Conservation (phyloP, 2,329 filamentous ascomycete genomes). For the Aspergillus japonicus region DNA sequence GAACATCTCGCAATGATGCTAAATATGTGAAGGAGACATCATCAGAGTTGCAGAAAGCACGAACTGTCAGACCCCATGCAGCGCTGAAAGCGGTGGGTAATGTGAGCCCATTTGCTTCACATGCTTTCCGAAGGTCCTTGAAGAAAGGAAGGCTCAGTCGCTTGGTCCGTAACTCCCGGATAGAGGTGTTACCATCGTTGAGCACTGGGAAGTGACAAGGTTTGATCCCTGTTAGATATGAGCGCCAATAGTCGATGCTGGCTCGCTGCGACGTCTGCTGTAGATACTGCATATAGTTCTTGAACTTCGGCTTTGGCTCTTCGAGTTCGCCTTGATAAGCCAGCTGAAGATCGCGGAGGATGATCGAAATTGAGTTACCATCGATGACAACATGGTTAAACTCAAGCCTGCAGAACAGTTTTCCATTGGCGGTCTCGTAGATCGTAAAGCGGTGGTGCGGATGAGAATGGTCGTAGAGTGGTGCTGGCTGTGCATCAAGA, state of each 20-base stretch:
- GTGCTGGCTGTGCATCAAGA: slow-evolving; percentile 30
- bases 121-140: slow-evolving; percentile 36
- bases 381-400: slow-evolving; percentile 55
- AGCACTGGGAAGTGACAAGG: slow-evolving; percentile 39
- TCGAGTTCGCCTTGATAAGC: slow-evolving; percentile 48
- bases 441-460: slow-evolving; percentile 50
- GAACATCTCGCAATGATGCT: slow-evolving; percentile 40
- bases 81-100: slow-evolving; percentile 63
- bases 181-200: slow-evolving; percentile 26
- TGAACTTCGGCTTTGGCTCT: slow-evolving; percentile 37
- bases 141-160: slow-evolving; percentile 32
- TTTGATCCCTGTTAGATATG: slow-evolving; percentile 34
- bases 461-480: slow-evolving; percentile 26
- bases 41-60: slow-evolving; percentile 63
- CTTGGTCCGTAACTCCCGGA: slow-evolving; percentile 31
- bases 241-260: slow-evolving; percentile 40
- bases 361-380: slow-evolving; percentile 51
- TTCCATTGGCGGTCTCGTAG: slow-evolving; percentile 40
- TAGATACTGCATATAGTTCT: slow-evolving; percentile 36
- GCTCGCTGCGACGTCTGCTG: slow-evolving; percentile 23
- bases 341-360: slow-evolving; percentile 47
- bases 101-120: slow-evolving; percentile 47
- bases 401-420: slow-evolving; percentile 49
- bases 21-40: slow-evolving; percentile 59
- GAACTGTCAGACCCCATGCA: slow-evolving; percentile 67